Conservation (phyloP, 1,284 basidiomycete genomes). For the Amylostereum chailletii region DNA sequence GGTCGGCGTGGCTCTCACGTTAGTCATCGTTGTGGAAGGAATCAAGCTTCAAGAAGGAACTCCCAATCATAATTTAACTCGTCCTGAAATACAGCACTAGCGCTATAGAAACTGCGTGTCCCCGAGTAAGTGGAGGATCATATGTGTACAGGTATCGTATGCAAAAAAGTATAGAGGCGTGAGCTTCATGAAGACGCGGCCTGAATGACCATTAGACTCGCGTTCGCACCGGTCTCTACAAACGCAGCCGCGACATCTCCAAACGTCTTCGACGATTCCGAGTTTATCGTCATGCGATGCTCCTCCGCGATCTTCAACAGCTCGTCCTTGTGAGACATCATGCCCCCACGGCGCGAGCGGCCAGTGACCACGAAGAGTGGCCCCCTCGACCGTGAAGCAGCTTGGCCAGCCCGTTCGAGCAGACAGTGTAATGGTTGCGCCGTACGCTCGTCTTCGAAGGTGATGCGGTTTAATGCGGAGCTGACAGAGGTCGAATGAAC, state of each 20-base stretch:
- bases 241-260: conserved; percentile 69
- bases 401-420: conserved; percentile 29
- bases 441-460: conserved; percentile 39
- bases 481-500: conserved; percentile 21
- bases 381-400: conserved; percentile 16
- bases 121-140: too few relatives aligned
- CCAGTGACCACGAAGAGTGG: conserved; percentile 62
- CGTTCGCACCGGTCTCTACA: conserved; percentile 40
- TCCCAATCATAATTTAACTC: too few relatives aligned
- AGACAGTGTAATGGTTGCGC: conserved; percentile 48
- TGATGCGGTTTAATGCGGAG: conserved; percentile 46
- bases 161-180: too few relatives aligned
- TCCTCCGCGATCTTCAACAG: conserved; percentile 44
- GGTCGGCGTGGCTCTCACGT: too few relatives aligned
- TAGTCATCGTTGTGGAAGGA: too few relatives aligned
- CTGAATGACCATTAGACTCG: conserved; percentile 58
- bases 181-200: conserved; percentile 20
- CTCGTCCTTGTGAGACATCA: conserved; percentile 51
- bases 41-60: too few relatives aligned
- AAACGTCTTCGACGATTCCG: conserved; percentile 64
- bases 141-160: too few relatives aligned
- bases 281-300: conserved; percentile 35
- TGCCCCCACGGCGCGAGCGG: conserved; percentile 62
- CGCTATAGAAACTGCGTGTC: too few relatives aligned
- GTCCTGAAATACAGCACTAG: too few relatives aligned